Conservation (phyloP, 108 stramenopile species). For the Nitzschia palea region DNA sequence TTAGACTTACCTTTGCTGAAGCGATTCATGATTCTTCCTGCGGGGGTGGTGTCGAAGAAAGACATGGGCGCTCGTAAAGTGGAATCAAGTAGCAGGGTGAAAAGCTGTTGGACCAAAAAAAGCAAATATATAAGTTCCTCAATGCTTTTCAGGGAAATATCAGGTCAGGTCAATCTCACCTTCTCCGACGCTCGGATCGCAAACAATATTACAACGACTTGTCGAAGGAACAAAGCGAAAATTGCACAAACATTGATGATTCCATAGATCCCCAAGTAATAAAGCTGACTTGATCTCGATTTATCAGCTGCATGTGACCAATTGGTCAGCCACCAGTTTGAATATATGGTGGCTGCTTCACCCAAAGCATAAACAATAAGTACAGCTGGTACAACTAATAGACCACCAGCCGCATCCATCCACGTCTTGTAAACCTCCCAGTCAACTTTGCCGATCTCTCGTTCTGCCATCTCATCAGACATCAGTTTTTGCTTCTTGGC, state of each 20-base stretch:
- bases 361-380: constrained; percentile 49
- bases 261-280: constrained; percentile 69
- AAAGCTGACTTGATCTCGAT: constrained; percentile 8
- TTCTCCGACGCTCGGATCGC: constrained; percentile 53
- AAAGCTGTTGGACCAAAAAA: constrained; percentile 28
- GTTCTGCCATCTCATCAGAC: constrained; percentile 30
- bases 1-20: constrained; percentile 53
- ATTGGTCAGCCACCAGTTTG: constrained; percentile 69
- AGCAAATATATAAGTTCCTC: neutral
- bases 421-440: constrained; percentile 58
- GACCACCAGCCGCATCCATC: constrained; percentile 74
- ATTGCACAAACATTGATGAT: constrained; percentile 61
- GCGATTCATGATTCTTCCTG: constrained; percentile 57
- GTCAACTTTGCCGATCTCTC: constrained; percentile 24
- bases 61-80: constrained; percentile 88
- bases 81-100: constrained; percentile 47
- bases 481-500: constrained; percentile 24
- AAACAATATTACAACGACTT: constrained; percentile 48
- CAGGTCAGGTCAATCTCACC: constrained; percentile 3
- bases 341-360: constrained; percentile 48
- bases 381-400: constrained; percentile 38
- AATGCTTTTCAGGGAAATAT: neutral
- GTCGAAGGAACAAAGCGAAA: constrained; percentile 46
- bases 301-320: constrained; percentile 30
- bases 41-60: constrained; percentile 70